Conservation (phyloP, 2,329 filamentous ascomycete species). For the Pyrenophora graminea region DNA sequence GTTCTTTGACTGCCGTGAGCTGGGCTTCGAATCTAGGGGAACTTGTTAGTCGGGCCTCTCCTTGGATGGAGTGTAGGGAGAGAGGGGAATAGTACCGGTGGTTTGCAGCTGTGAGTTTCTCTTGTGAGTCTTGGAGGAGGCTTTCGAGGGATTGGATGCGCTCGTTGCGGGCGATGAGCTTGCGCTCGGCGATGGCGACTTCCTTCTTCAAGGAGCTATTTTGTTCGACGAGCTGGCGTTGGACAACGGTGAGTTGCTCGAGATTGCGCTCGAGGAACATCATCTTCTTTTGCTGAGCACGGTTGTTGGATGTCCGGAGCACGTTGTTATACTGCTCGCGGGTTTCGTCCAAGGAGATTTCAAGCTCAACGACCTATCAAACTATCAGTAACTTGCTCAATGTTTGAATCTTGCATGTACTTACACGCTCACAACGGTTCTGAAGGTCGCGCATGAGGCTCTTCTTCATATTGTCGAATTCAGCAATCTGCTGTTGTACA, state of each 20-base stretch:
- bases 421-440: slow-evolving; percentile 89
- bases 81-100: slow-evolving; percentile 73
- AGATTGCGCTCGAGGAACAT: slow-evolving; percentile 97
- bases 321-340: slow-evolving; percentile 99
- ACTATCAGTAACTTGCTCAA: slow-evolving; percentile 23
- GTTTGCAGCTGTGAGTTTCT: slow-evolving; percentile 96
- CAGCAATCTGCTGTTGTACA: slow-evolving; percentile 94
- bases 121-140: slow-evolving; percentile 93
- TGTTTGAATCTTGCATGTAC: slow-evolving; percentile 21
- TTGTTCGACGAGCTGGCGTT: slow-evolving; percentile 96
- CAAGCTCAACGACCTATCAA: slow-evolving; percentile 78
- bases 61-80: not conserved
- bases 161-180: slow-evolving; percentile 94
- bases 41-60: slow-evolving; percentile 7
- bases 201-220: slow-evolving; percentile 96
- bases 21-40: slow-evolving; percentile 86
- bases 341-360: slow-evolving; percentile 96
- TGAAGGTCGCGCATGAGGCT: slow-evolving; percentile 97
- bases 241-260: slow-evolving; percentile 95
- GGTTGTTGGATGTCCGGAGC: slow-evolving; percentile 92
- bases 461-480: slow-evolving; percentile 99
- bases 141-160: slow-evolving; percentile 92
- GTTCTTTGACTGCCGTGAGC: slow-evolving; percentile 95
- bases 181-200: slow-evolving; percentile 96
- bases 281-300: slow-evolving; percentile 99